Base-by-base conservation (phyloP, 768 basidiomycete species). In the Pleurotus djamor region DNA sequence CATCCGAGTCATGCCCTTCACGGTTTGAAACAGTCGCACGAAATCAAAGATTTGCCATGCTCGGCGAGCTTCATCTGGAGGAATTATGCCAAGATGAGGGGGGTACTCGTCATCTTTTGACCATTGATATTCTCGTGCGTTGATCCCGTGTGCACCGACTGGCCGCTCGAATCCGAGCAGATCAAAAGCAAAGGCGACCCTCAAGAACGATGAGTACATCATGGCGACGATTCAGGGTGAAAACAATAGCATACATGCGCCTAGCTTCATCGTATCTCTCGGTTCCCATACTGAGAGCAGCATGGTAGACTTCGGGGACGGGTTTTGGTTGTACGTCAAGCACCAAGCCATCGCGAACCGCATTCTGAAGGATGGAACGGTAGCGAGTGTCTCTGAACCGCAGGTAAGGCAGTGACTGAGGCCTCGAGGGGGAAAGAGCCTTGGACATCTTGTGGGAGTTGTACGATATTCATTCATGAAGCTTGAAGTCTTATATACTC, bases 31-130 rank as follows among this genome's bases (percentile, higher is more conserved):
- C 37, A 59, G 60, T 45, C 63, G 44, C 33, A 32, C 50, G n/a
- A 61, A 60, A 32, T 66, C 52, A 49, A 67, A 68, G 56, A 66
- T 68, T 10, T 61, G 28, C 10, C 58, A 12, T 10, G 48, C 44
- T 17, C 33, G 38, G 33, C 49, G 41, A 9, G 59, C 32, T n/a
- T 60, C 52, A 1, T 32, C 38, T 10, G 21, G 33, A 4, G 68
- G 68, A 48, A 69, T 61, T 37, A 41, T 49, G 32, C 62, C 48
- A 50, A 67, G 58, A 47, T 61, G 59, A 43, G 68, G 68, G 2
- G 68, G 68, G 55, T 65, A 69, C 5, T 52, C 52, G 37, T 66
- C 61, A 12, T 57, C 38, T 37, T 57, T 52, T 4, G 48, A 59
- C 48, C 60, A 68, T 21, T 60, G 60, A 49, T 64, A 67, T 34